phyloP scores from a whole-genome alignment of 495 filamentous ascomycete species.

The Oidiodendron maius region DNA sequence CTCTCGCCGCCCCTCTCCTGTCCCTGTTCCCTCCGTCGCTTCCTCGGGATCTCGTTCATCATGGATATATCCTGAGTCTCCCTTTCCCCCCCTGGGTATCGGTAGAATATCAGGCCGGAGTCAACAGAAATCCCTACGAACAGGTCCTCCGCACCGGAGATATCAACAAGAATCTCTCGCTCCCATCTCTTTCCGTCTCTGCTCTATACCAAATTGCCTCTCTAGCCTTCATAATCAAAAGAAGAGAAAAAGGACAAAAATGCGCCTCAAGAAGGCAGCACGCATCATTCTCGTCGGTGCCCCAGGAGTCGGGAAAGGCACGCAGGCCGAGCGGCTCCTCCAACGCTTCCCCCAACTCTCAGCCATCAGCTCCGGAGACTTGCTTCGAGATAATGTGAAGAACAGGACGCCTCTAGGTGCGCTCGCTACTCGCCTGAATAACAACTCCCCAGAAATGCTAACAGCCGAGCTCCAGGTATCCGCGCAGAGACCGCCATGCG shows the following conservation, averaged over 20 bases:
- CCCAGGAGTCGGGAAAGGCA: conserved; percentile 92
- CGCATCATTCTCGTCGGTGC: conserved; percentile 93
- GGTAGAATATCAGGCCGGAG: too few species aligned
- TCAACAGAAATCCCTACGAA: too few species aligned
- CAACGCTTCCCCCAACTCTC: conserved; percentile 82
- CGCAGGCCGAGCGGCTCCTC: conserved; percentile 84
- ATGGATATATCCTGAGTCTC: conserved; percentile 20
- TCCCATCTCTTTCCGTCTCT: too few species aligned
- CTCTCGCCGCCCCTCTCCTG: background rate
- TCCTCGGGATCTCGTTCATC: conserved; percentile 1
- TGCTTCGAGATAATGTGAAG: conserved; percentile 88
- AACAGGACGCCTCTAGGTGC: conserved; percentile 78
- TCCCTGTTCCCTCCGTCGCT: background rate
- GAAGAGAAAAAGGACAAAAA: conserved; percentile 20
- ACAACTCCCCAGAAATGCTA: background rate
- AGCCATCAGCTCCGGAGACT: conserved; percentile 87
- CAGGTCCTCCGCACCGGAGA: too few species aligned
- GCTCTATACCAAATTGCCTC: too few species aligned
- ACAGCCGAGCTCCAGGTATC: conserved; percentile 50
- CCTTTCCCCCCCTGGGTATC: too few species aligned
- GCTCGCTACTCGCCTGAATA: conserved; percentile 13
- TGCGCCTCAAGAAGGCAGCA: conserved; percentile 73
- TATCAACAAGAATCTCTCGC: too few species aligned
- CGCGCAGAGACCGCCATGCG: conserved; percentile 86
- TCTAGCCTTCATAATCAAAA: background rate